These are phyloP conservation scores for thale cress (Arabidopsis thaliana) DNA, from an alignment of 345 rosid species.

Conservation along the genomic window DNA sequence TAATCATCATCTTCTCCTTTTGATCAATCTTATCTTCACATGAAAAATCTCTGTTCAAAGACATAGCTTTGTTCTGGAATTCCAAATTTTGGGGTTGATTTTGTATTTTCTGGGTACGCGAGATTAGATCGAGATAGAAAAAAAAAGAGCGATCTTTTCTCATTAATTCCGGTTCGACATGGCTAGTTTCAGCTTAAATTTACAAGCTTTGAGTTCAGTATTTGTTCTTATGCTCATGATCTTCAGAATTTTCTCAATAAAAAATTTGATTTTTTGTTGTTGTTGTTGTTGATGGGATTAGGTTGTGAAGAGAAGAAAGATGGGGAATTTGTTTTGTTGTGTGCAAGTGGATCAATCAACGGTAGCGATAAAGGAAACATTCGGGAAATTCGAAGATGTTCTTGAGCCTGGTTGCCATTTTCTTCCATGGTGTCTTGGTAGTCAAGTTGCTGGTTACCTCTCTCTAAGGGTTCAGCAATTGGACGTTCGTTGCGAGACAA, in stretches of 20 bases:
- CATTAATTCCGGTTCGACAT: too few species aligned
- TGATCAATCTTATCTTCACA: too few species aligned
- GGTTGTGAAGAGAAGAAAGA: conserved; percentile 39
- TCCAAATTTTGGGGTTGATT: too few species aligned
- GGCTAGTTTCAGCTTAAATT: neutral
- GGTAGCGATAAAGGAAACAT: conserved; percentile 60
- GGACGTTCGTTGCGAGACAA: conserved; percentile 73
- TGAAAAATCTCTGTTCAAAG: too few species aligned
- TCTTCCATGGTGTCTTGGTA: conserved; percentile 65
- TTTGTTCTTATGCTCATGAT: conserved; percentile 9
- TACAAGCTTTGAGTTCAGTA: neutral
- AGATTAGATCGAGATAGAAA: too few species aligned
- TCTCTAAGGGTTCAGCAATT: conserved; percentile 63
- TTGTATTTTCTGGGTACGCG: too few species aligned
- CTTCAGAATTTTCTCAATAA: neutral
- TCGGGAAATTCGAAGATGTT: conserved; percentile 65
- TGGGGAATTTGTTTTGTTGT: conserved; percentile 63
- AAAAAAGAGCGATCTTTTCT: too few species aligned
- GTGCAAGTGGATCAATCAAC: conserved; percentile 65
- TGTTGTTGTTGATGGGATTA: neutral
- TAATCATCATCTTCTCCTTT: too few species aligned
- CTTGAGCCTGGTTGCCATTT: conserved; percentile 76
- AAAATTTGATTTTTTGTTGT: neutral
- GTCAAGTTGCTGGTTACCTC: conserved; percentile 60
- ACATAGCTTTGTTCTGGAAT: too few species aligned